Evolutionary conservation across 148 eudicot species (phyloP), one percentile per base, ranked within the genome.

Genomic region (Linanthus parryae): DNA sequence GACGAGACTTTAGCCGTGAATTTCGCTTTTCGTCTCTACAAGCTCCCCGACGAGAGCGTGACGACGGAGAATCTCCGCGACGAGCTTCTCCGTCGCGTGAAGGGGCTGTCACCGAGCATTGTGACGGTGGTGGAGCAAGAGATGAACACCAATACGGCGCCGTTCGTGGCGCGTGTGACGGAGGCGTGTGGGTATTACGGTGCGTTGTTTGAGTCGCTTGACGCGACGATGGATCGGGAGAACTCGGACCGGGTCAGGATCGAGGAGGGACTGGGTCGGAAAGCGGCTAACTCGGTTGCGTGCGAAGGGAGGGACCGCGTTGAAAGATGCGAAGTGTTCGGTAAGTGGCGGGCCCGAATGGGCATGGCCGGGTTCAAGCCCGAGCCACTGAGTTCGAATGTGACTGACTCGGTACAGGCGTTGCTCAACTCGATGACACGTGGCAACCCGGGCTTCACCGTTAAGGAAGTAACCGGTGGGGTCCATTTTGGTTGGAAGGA

Each of bases 311-410:
- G 81, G 65, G 91, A 85, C 26, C 82, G 97, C 5, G 79, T 89
- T n/a, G 95, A 89, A 59, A 69, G 97, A 48, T 75, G 83, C 47
- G 97, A 89, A 61, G 81, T 82, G 61, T 85, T 85, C 1, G 95
- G 97, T 3, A 89, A 89, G 73, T 89, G 97, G 95, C 68, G 91
- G 74, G 90, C 91, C 21, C 61, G 95, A 60, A 71, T 89, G 95
- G 39, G 85, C 1, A 85, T 85, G 95, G 97, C 95, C 8, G 95
- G 97, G 74, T 82, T 85, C 38, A 49, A 61, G 56, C 3, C 63
- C 1, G 71, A 62, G 8, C 48, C 74, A 2, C 45, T 82, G 65
- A 66, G 83, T 21, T 79, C 36, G 22, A 49, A 23, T 8, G 62
- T 85, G 5, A 81, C 73, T 0, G 91, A 80, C 52, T 82, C 88